Evolutionary conservation across 192 early-diverging fungal genomes (phyloP), one percentile per base, ranked within the genome.

Genomic region (Mortierella alpina): DNA sequence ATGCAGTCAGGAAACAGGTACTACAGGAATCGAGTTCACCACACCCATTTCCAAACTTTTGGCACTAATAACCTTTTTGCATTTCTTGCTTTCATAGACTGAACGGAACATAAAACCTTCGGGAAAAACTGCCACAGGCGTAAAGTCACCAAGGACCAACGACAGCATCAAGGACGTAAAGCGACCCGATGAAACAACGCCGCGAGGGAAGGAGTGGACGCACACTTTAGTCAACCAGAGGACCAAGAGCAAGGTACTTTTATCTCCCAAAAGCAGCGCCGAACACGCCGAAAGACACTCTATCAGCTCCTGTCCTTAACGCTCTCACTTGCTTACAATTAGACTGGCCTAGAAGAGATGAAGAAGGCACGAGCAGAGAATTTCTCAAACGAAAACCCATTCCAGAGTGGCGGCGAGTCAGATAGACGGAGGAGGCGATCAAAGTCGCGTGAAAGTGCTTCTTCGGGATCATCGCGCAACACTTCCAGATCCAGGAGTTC

Each of bases 351-450:
- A 13, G 15, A 45, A 14, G 45, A 49, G 15, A 69, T 40, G 48
- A 69, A 69, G 42, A 50, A 18, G 31, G 20, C 11, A 12, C 66
- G 6, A 11, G 52, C 47, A 11, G 41, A 59, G 48, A 68, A 70
- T 7, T 83, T 83, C 53, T 75, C 81, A 10, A 53, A 75, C 22
- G 64, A 68, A 11, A 83, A 83, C 45, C 81, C 81, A 31, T 83
- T 83, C 23, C 81, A 83, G 64, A 83, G 81, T 46, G 63, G 73
- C 18, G 70, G 66, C n/a, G 81, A 83, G 49, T 66, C 69, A 45
- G 58, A 73, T 31, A 31, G 31, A 17, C 49, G 70, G n/a, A 47
- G 57, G 15, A 62, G 56, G 47, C 63, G 71, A 47, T 66, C 71
- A 18, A 73, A 73, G 45, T 65, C 63, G 4, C 20, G 71, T 22